These are phyloP conservation scores for Diutina siamensis DNA, from an alignment of 1,139 yeast species.

Conservation along the genomic window DNA sequence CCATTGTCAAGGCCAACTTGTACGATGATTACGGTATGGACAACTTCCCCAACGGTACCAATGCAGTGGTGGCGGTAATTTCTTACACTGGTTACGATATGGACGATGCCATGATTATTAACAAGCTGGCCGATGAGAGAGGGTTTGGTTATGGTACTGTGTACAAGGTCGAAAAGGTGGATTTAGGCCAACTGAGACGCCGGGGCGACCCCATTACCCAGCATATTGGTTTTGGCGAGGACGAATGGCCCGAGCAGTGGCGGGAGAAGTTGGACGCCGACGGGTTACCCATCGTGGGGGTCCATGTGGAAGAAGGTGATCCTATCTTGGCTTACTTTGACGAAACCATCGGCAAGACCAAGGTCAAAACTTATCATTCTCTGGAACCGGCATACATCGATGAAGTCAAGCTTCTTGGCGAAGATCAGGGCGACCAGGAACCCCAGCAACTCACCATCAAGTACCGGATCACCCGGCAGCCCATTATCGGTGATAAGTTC, in stretches of 20 bases:
- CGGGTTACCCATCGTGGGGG: slow-evolving; percentile 88
- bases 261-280: slow-evolving; percentile 77
- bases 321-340: slow-evolving; percentile 91
- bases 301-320: slow-evolving; percentile 85
- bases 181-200: slow-evolving; percentile 64
- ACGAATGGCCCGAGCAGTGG: slow-evolving; percentile 90
- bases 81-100: slow-evolving; percentile 98
- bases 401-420: slow-evolving; percentile 87
- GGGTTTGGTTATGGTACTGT: slow-evolving; percentile 98
- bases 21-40: slow-evolving; percentile 98
- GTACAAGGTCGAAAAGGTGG: slow-evolving; percentile 87
- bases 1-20: slow-evolving; percentile 86
- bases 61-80: slow-evolving; percentile 97
- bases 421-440: slow-evolving; percentile 67
- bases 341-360: slow-evolving; percentile 84
- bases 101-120: slow-evolving; percentile 98
- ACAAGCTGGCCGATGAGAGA: slow-evolving; percentile 93
- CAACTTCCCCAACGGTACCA: slow-evolving; percentile 96
- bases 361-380: slow-evolving; percentile 86
- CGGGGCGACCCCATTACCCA: slow-evolving; percentile 93
- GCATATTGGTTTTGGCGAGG: slow-evolving; percentile 90
- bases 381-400: slow-evolving; percentile 92
- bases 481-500: slow-evolving; percentile 94
- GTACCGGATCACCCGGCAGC: slow-evolving; percentile 83
- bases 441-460: slow-evolving; percentile 81